Conservation (phyloP, 495 filamentous ascomycete genomes). For the Thozetella sp. region DNA sequence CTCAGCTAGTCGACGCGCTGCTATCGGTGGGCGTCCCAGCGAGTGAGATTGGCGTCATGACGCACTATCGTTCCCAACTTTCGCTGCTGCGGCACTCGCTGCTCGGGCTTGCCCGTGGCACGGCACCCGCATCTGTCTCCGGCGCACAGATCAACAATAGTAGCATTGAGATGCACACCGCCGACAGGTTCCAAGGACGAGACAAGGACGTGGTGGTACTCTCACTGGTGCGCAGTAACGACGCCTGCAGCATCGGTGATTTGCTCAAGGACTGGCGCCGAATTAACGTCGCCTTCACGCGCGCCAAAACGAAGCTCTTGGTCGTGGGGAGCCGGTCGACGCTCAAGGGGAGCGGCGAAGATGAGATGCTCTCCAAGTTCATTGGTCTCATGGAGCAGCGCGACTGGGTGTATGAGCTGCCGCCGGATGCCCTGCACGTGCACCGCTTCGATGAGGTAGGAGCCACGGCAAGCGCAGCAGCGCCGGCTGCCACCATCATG, state of each 20-base stretch:
- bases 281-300: conserved; percentile 93
- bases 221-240: conserved; percentile 83
- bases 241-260: conserved; percentile 78
- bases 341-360: conserved; percentile 59
- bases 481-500: neutral
- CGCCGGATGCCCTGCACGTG: conserved; percentile 58
- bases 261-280: conserved; percentile 88
- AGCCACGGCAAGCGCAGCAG: conserved; percentile 24
- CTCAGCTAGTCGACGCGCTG: conserved; percentile 78
- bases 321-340: conserved; percentile 82
- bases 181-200: conserved; percentile 93
- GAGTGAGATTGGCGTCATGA: conserved; percentile 89
- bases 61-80: conserved; percentile 95
- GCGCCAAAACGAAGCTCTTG: conserved; percentile 86
- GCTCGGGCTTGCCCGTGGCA: conserved; percentile 15
- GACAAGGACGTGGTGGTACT: conserved; percentile 93
- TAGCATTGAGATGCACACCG: conserved; percentile 89
- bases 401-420: conserved; percentile 77
- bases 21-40: conserved; percentile 73
- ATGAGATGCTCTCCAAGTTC: conserved; percentile 76
- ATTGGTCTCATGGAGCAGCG: conserved; percentile 73
- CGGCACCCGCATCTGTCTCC: neutral
- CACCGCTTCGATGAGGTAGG: conserved; percentile 62
- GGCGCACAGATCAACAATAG: conserved; percentile 5
- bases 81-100: conserved; percentile 47